Evolutionary conservation across 352 stramenopile genomes (phyloP), one percentile per base, ranked within the genome.

Genomic region (Paralagenidium karlingii): DNA sequence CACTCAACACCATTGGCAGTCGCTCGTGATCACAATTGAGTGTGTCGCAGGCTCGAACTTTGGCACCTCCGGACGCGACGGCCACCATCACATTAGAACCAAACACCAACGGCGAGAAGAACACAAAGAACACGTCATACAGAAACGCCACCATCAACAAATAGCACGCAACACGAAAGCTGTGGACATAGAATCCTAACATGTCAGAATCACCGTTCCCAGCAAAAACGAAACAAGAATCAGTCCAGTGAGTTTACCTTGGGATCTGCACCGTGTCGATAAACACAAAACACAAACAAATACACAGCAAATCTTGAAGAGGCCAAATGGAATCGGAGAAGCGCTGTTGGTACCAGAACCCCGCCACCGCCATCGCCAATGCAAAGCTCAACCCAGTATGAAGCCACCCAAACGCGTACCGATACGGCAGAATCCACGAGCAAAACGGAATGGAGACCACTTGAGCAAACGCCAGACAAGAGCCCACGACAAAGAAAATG

Each of bases 81-180:
- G 85, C 82, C 16, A 96, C 70, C 87, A 97, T 97, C 19, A 97
- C 75, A 24, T 64, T 87, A 15, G 73, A 71, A 11, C 64, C 62
- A 36, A 92, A 89, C 3, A 94, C 43, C 6, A 77, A 51, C 1
- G 87, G 87, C 0, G 82, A 94, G 6, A 97, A 43, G 61, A 95
- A 96, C 22, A 96, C 84, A 59, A 96, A 96, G 53, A 96, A 96
- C 21, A 96, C 84, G 53, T 96, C 87, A 56, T 96, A 96, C 36
- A 89, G 62, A 53, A 96, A 95, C 1, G 87, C 84, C 12, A 84
- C 68, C 18, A 63, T 65, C 22, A 96, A 60, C 13, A 96, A 50
- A n/a, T 76, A 63, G 1, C 69, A 66, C 9, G 77, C 84, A 6
- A 96, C 83, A 33, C 68, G 60, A 18, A 96, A 70, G 28, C 58